phyloP scores from a whole-genome alignment of 805 yeast species.

The Tetrapisispora iriomotensis region DNA sequence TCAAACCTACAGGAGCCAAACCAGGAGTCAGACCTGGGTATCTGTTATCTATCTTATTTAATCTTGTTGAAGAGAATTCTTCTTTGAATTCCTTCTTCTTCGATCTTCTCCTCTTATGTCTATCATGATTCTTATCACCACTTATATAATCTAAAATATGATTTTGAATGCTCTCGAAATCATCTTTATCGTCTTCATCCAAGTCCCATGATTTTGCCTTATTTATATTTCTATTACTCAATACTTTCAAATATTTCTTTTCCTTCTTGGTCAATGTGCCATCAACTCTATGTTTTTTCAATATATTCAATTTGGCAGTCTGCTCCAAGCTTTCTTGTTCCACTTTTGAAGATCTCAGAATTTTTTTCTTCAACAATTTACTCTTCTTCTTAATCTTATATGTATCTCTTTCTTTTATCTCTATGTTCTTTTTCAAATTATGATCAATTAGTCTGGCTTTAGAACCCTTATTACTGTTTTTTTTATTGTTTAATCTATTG shows the following conservation, averaged over 20 bases:
- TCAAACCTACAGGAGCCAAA: slow-evolving; percentile 68
- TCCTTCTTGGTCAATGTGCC: slow-evolving; percentile 29
- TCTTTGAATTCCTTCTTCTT: slow-evolving; percentile 26
- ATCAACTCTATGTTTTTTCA: slow-evolving; percentile 27
- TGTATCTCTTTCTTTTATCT: slow-evolving; percentile 28
- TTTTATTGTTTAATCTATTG: slow-evolving; percentile 5
- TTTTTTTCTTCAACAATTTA: slow-evolving; percentile 23
- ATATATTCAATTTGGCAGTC: slow-evolving; percentile 28
- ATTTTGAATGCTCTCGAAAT: slow-evolving; percentile 34
- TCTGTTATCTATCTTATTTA: slow-evolving; percentile 16
- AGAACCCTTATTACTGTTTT: slow-evolving; percentile 16
- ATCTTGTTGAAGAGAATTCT: slow-evolving; percentile 3
- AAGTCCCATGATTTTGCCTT: slow-evolving; percentile 35
- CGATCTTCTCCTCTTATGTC: slow-evolving; percentile 24
- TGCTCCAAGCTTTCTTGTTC: slow-evolving; percentile 20
- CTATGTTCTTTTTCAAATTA: slow-evolving; percentile 26
- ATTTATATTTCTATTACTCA: slow-evolving; percentile 31
- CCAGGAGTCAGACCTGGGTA: slow-evolving; percentile 73
- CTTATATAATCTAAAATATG: slow-evolving; percentile 37
- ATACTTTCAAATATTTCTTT: slow-evolving; percentile 26
- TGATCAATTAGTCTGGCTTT: slow-evolving; percentile 33
- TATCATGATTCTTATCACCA: slow-evolving; percentile 28
- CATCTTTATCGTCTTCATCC: slow-evolving; percentile 31
- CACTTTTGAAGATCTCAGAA: slow-evolving; percentile 13
- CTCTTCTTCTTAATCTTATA: slow-evolving; percentile 29